Conservation (phyloP, 345 rosid species). For the Microthlaspi erraticum region DNA sequence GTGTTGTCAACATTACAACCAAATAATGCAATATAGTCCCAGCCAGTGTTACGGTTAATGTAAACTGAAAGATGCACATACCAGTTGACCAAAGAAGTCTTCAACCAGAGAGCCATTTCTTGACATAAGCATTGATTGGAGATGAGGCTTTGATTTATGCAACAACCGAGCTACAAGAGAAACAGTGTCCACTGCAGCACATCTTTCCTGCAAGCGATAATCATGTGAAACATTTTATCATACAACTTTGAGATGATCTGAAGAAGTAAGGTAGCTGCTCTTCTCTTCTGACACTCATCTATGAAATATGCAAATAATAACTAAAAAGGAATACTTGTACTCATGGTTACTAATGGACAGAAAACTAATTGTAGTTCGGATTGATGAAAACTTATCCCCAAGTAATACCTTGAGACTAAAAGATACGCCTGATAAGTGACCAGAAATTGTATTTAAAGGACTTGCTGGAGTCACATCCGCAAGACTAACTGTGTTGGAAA, state of each 20-base stretch:
- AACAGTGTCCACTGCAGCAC: conserved; percentile 79
- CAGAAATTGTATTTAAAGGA: conserved; percentile 56
- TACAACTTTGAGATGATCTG: conserved; percentile 9
- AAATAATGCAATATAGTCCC: conserved; percentile 14
- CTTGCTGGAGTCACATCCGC: conserved; percentile 69
- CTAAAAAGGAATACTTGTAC: background rate
- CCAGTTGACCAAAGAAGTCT: conserved; percentile 84
- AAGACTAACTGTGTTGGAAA: conserved; percentile 50
- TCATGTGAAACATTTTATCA: conserved; percentile 26
- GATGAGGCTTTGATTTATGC: conserved; percentile 87
- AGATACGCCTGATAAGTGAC: conserved; percentile 55
- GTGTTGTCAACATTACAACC: conserved; percentile 22
- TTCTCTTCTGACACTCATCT: conserved; percentile 22
- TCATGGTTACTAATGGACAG: conserved; percentile 12
- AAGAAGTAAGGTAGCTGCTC: conserved; percentile 17
- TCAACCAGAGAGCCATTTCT: conserved; percentile 80
- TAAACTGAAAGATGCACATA: conserved; percentile 47
- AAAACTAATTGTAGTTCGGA: conserved; percentile 29
- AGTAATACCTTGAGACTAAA: conserved; percentile 83
- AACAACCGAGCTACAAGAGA: conserved; percentile 85
- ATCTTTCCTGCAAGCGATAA: conserved; percentile 84
- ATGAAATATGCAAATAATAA: conserved; percentile 23
- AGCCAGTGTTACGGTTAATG: too few relatives aligned
- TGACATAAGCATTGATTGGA: conserved; percentile 89
- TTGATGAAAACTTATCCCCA: conserved; percentile 5